These are phyloP conservation scores for Erysiphe pulchra DNA, from an alignment of 2,329 filamentous ascomycete species.

Conservation along the genomic window DNA sequence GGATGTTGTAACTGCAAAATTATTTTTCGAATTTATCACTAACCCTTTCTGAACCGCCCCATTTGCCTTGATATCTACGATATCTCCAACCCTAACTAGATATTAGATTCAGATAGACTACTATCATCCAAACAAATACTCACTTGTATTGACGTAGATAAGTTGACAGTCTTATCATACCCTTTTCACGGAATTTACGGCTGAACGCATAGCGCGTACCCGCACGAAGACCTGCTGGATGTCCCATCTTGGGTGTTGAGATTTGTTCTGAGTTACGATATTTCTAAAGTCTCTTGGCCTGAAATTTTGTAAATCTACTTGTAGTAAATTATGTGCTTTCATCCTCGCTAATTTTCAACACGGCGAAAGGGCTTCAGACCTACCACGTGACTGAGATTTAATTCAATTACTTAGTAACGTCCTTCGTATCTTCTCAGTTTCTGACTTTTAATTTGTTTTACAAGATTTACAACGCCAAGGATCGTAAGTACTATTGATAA, in stretches of 20 bases:
- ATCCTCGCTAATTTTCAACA: neutral
- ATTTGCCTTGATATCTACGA: constrained; percentile 96
- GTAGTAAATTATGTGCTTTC: constrained; percentile 20
- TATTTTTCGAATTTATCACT: constrained; percentile 16
- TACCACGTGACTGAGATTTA: too few species aligned
- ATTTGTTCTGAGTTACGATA: neutral
- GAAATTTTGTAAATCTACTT: constrained; percentile 56
- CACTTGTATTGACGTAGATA: constrained; percentile 88
- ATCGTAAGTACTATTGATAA: too few species aligned
- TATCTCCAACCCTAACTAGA: constrained; percentile 61
- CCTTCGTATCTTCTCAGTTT: too few species aligned
- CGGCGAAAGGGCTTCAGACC: too few species aligned
- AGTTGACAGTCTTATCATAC: constrained; percentile 76
- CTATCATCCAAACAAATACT: too few species aligned
- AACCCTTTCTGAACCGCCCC: constrained; percentile 92
- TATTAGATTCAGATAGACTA: constrained; percentile 17
- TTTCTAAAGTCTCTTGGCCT: neutral
- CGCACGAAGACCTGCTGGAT: constrained; percentile 65
- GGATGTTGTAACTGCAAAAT: too few species aligned
- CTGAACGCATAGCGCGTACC: constrained; percentile 88
- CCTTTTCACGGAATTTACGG: constrained; percentile 62
- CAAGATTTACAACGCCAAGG: too few species aligned
- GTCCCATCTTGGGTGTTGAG: constrained; percentile 19
- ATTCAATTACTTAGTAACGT: too few species aligned
- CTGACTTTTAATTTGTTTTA: too few species aligned